phyloP scores from a whole-genome alignment of 352 stramenopile genomes.

The Poterioochromonas sp. region DNA sequence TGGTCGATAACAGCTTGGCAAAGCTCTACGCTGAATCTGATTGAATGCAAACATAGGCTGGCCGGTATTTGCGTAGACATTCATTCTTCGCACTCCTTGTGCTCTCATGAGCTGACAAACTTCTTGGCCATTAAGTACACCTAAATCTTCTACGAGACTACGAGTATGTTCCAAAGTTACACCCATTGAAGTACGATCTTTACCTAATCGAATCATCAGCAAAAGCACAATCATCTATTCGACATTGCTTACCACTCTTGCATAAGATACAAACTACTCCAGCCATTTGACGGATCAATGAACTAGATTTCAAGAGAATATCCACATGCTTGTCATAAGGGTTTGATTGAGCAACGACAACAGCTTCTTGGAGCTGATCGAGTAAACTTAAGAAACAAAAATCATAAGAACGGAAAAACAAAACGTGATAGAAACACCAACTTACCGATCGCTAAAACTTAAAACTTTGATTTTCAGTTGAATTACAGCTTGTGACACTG shows the following conservation, averaged over 20 bases:
- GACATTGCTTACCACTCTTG: conserved; percentile 65
- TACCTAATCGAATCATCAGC: conserved; percentile 40
- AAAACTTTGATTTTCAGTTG: not conserved
- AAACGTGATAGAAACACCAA: not conserved
- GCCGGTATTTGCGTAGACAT: conserved; percentile 61
- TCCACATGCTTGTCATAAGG: conserved; percentile 41
- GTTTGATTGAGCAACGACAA: not conserved
- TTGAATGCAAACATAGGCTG: conserved; percentile 84
- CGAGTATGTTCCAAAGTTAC: conserved; percentile 78
- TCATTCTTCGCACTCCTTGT: conserved; percentile 41
- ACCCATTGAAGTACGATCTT: conserved; percentile 81
- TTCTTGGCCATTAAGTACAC: conserved; percentile 36
- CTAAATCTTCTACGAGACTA: conserved; percentile 48
- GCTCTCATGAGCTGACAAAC: conserved; percentile 33
- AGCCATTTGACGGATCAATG: conserved; percentile 61
- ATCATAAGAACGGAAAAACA: not conserved
- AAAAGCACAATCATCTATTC: not conserved
- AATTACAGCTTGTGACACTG: not conserved
- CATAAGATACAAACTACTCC: conserved; percentile 74
- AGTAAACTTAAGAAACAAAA: conserved; percentile 1
- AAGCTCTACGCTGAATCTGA: conserved; percentile 70
- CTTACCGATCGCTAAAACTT: not conserved
- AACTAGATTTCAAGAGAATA: conserved; percentile 36
- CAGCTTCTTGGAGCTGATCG: not conserved
- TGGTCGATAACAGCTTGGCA: conserved; percentile 74